Conservation (phyloP, 176 grass and related monocot species). For the Neostapfia colusana region DNA sequence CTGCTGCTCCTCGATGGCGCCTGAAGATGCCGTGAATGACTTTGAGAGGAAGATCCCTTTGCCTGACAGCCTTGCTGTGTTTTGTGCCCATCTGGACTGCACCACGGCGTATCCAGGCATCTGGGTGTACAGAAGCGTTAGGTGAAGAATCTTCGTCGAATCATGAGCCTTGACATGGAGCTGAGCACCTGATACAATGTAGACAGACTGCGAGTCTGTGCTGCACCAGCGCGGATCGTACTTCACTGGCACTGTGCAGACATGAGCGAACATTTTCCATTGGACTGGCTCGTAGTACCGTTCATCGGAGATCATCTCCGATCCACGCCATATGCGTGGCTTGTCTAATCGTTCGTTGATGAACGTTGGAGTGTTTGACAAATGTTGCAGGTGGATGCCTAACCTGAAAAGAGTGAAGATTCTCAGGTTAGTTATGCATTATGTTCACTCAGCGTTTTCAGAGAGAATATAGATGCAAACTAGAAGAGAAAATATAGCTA, state of each 20-base stretch:
- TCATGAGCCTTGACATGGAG: constrained; percentile 52
- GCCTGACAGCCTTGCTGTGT: constrained; percentile 33
- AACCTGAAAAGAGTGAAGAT: constrained; percentile 33
- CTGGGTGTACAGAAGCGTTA: constrained; percentile 70
- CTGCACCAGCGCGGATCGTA: constrained; percentile 55
- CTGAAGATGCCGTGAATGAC: constrained; percentile 39
- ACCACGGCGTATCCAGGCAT: constrained; percentile 50
- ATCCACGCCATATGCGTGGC: constrained; percentile 56
- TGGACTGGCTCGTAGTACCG: constrained; percentile 75
- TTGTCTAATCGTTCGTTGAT: constrained; percentile 12
- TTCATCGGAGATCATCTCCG: constrained; percentile 61
- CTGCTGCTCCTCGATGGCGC: constrained; percentile 23
- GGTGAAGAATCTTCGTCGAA: constrained; percentile 56
- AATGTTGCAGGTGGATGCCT: constrained; percentile 83
- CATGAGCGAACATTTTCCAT: constrained; percentile 69
- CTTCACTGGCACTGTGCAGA: constrained; percentile 79
- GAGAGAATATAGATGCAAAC: neutral
- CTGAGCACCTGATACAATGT: constrained; percentile 74
- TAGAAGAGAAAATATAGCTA: neutral
- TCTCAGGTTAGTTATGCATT: neutral
- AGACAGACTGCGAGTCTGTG: constrained; percentile 8
- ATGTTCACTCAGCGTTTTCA: neutral
- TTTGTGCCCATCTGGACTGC: constrained; percentile 67
- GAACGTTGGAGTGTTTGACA: constrained; percentile 60
- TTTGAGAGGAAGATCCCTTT: constrained; percentile 59